A percentile compares a stretch with the other conserved stretches of the same genome.
These are phyloP conservation scores for Purshia tridentata DNA, from an alignment of 306 rosid species.

Conservation along the genomic window DNA sequence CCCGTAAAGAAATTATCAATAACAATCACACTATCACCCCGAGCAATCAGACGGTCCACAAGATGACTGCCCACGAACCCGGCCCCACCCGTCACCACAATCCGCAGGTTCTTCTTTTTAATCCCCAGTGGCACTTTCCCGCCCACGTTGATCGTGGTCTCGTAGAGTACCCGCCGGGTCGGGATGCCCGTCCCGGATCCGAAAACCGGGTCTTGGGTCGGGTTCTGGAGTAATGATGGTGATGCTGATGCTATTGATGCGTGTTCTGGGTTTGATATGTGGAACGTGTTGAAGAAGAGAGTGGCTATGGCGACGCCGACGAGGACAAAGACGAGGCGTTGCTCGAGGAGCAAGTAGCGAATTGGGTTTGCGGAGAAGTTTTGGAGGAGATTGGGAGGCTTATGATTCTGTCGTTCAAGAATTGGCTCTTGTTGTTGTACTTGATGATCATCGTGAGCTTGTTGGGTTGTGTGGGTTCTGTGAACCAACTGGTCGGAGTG, in stretches of 20 bases:
- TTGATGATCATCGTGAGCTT: constrained; percentile 6
- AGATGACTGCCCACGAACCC: constrained; percentile 96
- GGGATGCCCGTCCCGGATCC: not conserved
- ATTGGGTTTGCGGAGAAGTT: not conserved
- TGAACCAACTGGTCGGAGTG: constrained; percentile 42
- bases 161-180: too few species aligned
- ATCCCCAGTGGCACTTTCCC: constrained; percentile 43
- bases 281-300: constrained; percentile 43
- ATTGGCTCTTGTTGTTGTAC: not conserved
- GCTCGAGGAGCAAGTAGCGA: constrained; percentile 27
- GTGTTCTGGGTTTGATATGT: constrained; percentile 3
- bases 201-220: constrained; percentile 28
- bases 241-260: not conserved
- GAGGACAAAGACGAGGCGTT: constrained; percentile 36
- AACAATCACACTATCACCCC: constrained; percentile 84
- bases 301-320: constrained; percentile 41
- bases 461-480: constrained; percentile 31
- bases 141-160: constrained; percentile 3
- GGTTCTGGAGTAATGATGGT: not conserved
- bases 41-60: constrained; percentile 77
- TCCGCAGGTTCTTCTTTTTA: constrained; percentile 46
- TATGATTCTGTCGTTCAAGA: not conserved
- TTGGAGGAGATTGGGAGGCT: not conserved
- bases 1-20: constrained; percentile 88
- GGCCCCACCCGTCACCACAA: constrained; percentile 90